phyloP scores from a whole-genome alignment of 345 rosid genomes.

The Aethionema arabicum region DNA sequence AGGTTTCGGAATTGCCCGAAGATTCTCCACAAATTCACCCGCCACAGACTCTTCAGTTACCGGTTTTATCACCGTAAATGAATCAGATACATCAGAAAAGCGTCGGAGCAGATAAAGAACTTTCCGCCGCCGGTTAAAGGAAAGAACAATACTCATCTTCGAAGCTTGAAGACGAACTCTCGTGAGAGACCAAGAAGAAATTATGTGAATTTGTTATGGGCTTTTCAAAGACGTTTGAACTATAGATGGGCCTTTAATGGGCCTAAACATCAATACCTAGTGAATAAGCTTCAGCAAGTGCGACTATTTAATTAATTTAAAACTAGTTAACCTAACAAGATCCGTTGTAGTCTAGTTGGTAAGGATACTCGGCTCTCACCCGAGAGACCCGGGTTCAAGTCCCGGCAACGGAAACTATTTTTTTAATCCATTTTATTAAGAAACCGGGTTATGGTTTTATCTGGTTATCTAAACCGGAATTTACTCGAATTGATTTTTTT shows the following conservation, averaged over 20 bases:
- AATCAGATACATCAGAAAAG: conserved; percentile 35
- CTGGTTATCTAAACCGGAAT: conserved; percentile 1
- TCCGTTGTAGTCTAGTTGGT: conserved; percentile 57
- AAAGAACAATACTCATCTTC: conserved; percentile 27
- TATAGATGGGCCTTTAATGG: neutral
- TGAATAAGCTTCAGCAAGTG: too few species aligned
- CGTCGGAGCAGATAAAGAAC: conserved; percentile 16
- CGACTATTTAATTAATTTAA: too few species aligned
- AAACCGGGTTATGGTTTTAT: conserved; percentile 4
- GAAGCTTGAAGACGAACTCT: neutral
- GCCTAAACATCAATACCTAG: neutral
- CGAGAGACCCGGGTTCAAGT: conserved; percentile 68
- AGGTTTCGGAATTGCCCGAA: conserved; percentile 44
- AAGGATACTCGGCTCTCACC: conserved; percentile 83
- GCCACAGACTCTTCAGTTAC: conserved; percentile 34
- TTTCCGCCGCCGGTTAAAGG: conserved; percentile 27
- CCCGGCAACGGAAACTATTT: conserved; percentile 58
- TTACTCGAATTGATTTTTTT: neutral
- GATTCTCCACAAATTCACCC: conserved; percentile 37
- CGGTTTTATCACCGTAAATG: neutral
- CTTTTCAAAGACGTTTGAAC: neutral
- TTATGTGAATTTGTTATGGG: neutral
- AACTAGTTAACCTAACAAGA: too few species aligned
- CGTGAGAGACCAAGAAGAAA: neutral
- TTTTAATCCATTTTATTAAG: neutral